These are phyloP conservation scores for Scheffersomyces parashehatae DNA, from an alignment of 1,139 yeast species.

Conservation along the genomic window DNA sequence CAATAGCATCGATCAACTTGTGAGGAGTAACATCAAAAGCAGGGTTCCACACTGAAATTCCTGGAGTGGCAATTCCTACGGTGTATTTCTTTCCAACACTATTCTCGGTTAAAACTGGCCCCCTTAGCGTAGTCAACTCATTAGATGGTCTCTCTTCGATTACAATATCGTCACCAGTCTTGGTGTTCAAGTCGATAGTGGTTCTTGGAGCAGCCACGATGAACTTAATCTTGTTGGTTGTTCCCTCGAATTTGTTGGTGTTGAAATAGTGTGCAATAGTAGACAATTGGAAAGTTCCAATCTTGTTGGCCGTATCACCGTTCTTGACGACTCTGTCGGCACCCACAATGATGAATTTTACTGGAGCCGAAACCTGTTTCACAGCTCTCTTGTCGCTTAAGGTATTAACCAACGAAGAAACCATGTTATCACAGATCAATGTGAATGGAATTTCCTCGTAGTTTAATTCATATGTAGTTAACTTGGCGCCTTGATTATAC, in stretches of 20 bases:
- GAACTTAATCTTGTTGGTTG: conserved; percentile 61
- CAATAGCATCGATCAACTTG: conserved; percentile 78
- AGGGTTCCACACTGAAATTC: conserved; percentile 91
- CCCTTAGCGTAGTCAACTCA: conserved; percentile 77
- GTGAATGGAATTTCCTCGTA: conserved; percentile 88
- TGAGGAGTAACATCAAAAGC: conserved; percentile 94
- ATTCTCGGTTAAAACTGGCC: conserved; percentile 45
- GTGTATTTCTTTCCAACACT: conserved; percentile 48
- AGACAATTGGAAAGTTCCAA: conserved; percentile 92
- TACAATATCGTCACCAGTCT: conserved; percentile 68
- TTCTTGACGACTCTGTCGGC: conserved; percentile 93
- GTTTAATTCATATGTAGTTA: conserved; percentile 87
- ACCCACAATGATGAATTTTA: conserved; percentile 91
- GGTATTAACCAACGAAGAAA: conserved; percentile 63
- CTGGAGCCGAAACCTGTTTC: conserved; percentile 44
- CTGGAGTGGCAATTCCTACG: conserved; percentile 86
- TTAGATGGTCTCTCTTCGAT: conserved; percentile 85
- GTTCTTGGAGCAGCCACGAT: conserved; percentile 95
- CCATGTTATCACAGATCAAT: conserved; percentile 89
- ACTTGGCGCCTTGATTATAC: conserved; percentile 91
- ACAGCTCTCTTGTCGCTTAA: conserved; percentile 16
- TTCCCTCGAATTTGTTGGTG: conserved; percentile 33
- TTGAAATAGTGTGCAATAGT: conserved; percentile 54
- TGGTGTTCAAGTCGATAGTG: conserved; percentile 72
- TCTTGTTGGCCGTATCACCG: conserved; percentile 96